These are phyloP conservation scores for Adansonia rubrostipa DNA, from an alignment of 441 rosid genomes.

Conservation along the genomic window DNA sequence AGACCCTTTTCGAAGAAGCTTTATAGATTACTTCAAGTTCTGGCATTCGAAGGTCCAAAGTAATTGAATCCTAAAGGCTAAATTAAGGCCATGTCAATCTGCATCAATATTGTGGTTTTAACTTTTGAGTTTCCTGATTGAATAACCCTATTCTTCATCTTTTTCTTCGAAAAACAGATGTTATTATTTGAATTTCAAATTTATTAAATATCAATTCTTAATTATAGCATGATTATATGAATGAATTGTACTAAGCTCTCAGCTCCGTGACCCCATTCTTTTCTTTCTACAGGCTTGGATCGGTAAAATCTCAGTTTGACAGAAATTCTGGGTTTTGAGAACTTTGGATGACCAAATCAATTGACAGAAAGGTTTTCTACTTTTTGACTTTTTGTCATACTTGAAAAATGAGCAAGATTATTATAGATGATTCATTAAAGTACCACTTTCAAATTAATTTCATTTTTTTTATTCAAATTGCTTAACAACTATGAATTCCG, in stretches of 20 bases:
- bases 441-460: background rate
- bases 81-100: no score
- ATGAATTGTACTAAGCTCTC: no score
- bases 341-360: background rate
- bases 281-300: background rate
- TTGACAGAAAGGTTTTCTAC: background rate
- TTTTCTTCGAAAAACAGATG: no score
- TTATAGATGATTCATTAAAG: constrained; percentile 2
- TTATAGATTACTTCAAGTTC: background rate
- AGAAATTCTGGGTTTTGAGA: background rate
- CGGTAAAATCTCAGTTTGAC: background rate
- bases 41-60: background rate
- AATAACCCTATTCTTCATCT: background rate
- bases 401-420: background rate
- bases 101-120: background rate
- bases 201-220: no score
- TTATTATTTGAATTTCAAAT: no score
- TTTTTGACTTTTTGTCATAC: no score
- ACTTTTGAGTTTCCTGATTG: background rate
- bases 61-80: no score
- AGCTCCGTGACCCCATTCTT: no score
- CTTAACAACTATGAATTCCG: background rate
- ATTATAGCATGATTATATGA: no score
- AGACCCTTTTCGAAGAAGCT: background rate
- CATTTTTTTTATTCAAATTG: background rate